Conservation (phyloP, 108 stramenopile species). For the Pseudonitzschia multiseries region DNA sequence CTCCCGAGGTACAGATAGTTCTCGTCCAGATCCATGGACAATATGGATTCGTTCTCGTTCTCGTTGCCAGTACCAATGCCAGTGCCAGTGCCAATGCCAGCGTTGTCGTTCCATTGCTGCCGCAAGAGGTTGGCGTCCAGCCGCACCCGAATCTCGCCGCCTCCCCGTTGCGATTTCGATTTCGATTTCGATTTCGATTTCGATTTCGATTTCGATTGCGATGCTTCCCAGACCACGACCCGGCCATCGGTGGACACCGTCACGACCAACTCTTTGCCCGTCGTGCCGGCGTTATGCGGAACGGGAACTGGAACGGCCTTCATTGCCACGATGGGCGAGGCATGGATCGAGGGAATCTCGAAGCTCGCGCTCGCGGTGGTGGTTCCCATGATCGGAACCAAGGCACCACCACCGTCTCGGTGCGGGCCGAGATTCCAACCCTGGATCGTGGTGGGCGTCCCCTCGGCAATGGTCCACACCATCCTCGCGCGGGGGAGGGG, state of each 20-base stretch:
- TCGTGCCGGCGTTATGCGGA: not conserved
- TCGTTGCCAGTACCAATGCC: too few species aligned
- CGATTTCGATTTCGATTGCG: too few species aligned
- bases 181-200: too few species aligned
- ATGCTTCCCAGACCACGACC: slow-evolving; percentile 10
- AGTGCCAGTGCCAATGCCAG: too few species aligned
- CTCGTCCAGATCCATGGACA: slow-evolving; percentile 23
- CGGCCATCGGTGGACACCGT: slow-evolving; percentile 13
- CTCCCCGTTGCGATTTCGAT: too few species aligned
- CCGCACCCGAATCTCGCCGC: not conserved
- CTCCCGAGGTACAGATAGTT: slow-evolving; percentile 16
- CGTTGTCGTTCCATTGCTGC: too few species aligned
- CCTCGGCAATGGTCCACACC: slow-evolving; percentile 11
- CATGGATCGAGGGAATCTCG: not conserved
- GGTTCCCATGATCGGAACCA: not conserved
- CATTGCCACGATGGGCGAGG: slow-evolving; percentile 21
- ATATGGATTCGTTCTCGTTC: slow-evolving; percentile 1
- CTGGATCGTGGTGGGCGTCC: not conserved
- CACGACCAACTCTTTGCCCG: not conserved
- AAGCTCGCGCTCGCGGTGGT: too few species aligned
- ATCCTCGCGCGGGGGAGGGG: not conserved
- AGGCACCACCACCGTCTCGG: not conserved
- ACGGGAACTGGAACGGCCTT: not conserved
- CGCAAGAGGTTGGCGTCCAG: slow-evolving; percentile 6
- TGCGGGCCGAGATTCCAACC: not conserved